Evolutionary conservation across 2,329 filamentous ascomycete species (phyloP), one percentile per base, ranked within the genome.

Genomic region (Hyphodiscus sp.): DNA sequence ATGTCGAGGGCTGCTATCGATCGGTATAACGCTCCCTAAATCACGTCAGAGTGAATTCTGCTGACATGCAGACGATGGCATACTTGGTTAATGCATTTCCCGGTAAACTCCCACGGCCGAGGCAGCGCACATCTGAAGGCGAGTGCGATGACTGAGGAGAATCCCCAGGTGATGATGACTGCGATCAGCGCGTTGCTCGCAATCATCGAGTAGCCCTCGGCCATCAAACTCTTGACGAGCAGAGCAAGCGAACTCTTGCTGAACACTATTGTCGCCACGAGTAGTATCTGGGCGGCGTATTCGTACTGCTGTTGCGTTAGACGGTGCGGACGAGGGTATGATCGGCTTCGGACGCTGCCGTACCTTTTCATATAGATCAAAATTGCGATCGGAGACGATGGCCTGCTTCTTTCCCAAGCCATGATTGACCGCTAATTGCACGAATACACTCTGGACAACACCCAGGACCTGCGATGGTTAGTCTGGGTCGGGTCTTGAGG

Each of bases 91-190:
- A 46, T 20, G 23, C 49, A 51, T 6, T 41, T 26, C 16, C 23
- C 42, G 9, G 42, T 20, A 19, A 18, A 19, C 7, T 46, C 42
- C 52, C 52, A 54, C 8, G 52, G 48, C 8, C 20, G n/a, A n/a
- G 52, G 52, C 19, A 54, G 26, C n/a, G 41, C 13, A 19, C 52
- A 54, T 41, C 45, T 41, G 29, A 54, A 54, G 7, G 42, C 52
- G 2, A 54, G 15, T 11, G 48, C 30, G 7, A 54, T 20, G 16
- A 46, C 43, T n/a, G 52, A 50, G 26, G 41, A 30, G 29, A 54
- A 20, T 10, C 20, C 45, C 52, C 52, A 54, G 7, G 20, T 15
- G 5, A 41, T 19, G 23, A 53, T 38, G 15, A 41, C 20, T 11
- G 5, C 47, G 20, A 50, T 26, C 33, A 50, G n/a, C 33, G 7